A percentile compares a stretch with the other conserved stretches of the same genome.
These are phyloP conservation scores for Hirsutella minnesotensis DNA, from an alignment of 2,329 filamentous ascomycete genomes.

Conservation along the genomic window DNA sequence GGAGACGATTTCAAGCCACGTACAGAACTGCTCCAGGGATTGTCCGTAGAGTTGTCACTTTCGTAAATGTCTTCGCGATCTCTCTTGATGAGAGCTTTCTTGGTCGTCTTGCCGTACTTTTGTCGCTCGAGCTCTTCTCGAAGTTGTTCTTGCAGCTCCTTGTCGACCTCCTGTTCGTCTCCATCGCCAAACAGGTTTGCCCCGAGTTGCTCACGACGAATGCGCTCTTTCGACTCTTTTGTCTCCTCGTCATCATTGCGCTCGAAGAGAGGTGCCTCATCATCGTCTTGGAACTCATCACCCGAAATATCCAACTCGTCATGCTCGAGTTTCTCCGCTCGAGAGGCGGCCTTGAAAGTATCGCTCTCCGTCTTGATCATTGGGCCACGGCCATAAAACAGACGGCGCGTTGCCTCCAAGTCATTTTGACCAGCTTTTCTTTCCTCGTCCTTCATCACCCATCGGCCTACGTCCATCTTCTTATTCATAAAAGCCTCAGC, in stretches of 20 bases:
- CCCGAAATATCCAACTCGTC: slow-evolving; percentile 56
- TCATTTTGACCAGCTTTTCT: slow-evolving; percentile 44
- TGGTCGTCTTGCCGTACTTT: slow-evolving; percentile 62
- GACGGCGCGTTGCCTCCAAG: slow-evolving; percentile 44
- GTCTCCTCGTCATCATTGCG: slow-evolving; percentile 70
- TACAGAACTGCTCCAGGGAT: slow-evolving; percentile 28
- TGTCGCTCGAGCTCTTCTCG: slow-evolving; percentile 58
- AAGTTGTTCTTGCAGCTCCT: slow-evolving; percentile 57
- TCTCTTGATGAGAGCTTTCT: slow-evolving; percentile 71
- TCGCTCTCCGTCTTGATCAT: slow-evolving; percentile 57
- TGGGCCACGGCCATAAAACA: slow-evolving; percentile 39
- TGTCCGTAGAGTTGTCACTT: slow-evolving; percentile 44
- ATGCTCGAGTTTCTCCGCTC: slow-evolving; percentile 56
- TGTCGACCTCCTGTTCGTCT: slow-evolving; percentile 60
- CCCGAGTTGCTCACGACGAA: slow-evolving; percentile 71
- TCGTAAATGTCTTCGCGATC: slow-evolving; percentile 84
- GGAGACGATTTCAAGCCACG: slow-evolving; percentile 1
- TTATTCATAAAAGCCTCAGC: slow-evolving; percentile 75
- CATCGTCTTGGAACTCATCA: slow-evolving; percentile 77
- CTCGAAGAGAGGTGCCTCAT: slow-evolving; percentile 67
- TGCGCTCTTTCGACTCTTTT: slow-evolving; percentile 58
- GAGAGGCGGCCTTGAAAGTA: slow-evolving; percentile 49
- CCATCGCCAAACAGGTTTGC: slow-evolving; percentile 71
- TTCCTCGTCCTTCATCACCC: slow-evolving; percentile 62
- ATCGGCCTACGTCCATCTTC: slow-evolving; percentile 64